A percentile compares a stretch with the other conserved stretches of the same genome.
phyloP scores from a whole-genome alignment of 1,284 basidiomycete species.

The Trichosporon sp. region DNA sequence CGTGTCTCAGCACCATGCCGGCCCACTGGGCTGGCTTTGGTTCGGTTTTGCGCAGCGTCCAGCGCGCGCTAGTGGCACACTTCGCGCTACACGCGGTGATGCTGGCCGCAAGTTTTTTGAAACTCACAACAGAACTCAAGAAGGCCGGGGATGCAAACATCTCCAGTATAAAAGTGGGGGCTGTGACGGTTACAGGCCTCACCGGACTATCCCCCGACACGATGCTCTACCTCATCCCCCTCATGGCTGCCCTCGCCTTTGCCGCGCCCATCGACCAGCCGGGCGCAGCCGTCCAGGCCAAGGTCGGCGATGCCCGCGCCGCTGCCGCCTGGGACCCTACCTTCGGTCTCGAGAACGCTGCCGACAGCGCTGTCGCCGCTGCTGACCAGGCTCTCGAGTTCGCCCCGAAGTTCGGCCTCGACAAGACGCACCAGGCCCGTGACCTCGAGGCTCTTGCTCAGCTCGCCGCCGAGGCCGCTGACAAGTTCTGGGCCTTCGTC shows the following conservation, averaged over 20 bases:
- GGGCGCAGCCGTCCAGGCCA: neutral
- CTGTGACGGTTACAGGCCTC: neutral
- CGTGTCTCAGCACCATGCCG: neutral
- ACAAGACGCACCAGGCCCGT: neutral
- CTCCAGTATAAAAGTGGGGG: neutral
- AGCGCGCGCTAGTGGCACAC: neutral
- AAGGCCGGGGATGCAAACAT: neutral
- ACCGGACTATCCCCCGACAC: neutral
- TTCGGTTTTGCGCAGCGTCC: neutral
- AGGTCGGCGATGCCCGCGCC: neutral
- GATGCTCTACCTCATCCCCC: conserved; percentile 17
- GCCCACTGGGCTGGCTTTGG: neutral
- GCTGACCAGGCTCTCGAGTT: neutral
- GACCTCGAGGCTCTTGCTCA: neutral
- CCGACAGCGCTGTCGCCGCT: neutral
- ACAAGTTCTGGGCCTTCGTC: neutral
- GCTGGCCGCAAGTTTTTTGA: neutral
- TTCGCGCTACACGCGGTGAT: neutral
- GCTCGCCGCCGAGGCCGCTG: neutral
- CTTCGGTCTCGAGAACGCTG: neutral
- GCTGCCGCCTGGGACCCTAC: neutral
- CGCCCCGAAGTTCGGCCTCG: neutral
- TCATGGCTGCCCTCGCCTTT: conserved; percentile 14
- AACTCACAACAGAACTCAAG: neutral
- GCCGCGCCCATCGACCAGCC: neutral